Percentiles rank a stretch among this genome's conserved stretches.
phyloP scores from a whole-genome alignment of 2,329 filamentous ascomycete species.

The Fusarium stilboides region DNA sequence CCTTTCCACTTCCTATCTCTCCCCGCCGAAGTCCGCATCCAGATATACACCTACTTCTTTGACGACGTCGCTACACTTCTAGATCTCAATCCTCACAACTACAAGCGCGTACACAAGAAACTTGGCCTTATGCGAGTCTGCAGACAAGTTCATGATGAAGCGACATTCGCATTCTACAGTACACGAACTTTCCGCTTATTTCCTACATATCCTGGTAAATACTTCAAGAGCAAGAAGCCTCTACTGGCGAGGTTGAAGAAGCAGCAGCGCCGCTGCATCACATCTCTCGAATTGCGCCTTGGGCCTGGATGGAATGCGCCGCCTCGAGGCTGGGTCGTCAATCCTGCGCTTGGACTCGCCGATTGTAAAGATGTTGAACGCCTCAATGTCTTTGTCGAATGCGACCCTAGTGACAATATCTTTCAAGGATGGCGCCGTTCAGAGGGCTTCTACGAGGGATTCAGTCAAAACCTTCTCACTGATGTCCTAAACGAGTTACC shows the following conservation, averaged over 20 bases:
- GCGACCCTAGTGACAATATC: conserved; percentile 77
- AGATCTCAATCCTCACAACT: conserved; percentile 78
- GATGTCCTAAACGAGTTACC: conserved; percentile 72
- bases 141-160: conserved; percentile 73
- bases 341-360: conserved; percentile 72
- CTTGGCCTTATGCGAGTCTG: conserved; percentile 74
- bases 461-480: conserved; percentile 71
- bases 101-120: conserved; percentile 71
- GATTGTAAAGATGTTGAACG: conserved; percentile 73
- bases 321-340: conserved; percentile 79
- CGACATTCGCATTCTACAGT: conserved; percentile 76
- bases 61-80: conserved; percentile 67
- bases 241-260: conserved; percentile 76
- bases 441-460: conserved; percentile 79
- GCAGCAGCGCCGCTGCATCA: conserved; percentile 72
- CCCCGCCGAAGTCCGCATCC: conserved; percentile 78
- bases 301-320: conserved; percentile 82
- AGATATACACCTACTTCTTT: conserved; percentile 78
- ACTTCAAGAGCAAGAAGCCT: conserved; percentile 82
- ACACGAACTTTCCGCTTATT: conserved; percentile 76
- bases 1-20: conserved; percentile 78
- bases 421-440: conserved; percentile 78
- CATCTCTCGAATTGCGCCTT: conserved; percentile 77
- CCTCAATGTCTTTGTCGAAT: conserved; percentile 79
- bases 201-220: conserved; percentile 73